phyloP scores from a whole-genome alignment of 2,329 filamentous ascomycete genomes.

The Phyllosticta citribraziliensis region DNA sequence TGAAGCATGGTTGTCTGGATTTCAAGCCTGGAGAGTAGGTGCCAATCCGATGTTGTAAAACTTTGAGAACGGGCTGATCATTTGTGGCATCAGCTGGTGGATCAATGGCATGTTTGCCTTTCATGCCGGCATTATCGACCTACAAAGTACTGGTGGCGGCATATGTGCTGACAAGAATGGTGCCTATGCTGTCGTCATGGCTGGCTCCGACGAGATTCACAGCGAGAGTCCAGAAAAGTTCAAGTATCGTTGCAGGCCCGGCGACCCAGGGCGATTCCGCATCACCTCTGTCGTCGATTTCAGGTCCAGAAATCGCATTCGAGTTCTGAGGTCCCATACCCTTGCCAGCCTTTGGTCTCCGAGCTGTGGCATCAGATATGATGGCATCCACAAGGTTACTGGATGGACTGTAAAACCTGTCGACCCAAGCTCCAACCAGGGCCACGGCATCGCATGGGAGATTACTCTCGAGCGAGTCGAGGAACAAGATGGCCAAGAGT shows the following conservation, averaged over 20 bases:
- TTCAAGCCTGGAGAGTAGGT: conserved; percentile 39
- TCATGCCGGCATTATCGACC: conserved; percentile 39
- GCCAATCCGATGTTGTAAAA: not conserved
- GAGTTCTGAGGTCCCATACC: conserved; percentile 36
- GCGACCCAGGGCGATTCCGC: conserved; percentile 35
- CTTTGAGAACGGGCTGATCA: not conserved
- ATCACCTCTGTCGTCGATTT: conserved; percentile 32
- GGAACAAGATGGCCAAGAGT: conserved; percentile 13
- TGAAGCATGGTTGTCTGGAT: conserved; percentile 31
- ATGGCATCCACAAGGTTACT: conserved; percentile 32
- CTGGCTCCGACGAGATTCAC: conserved; percentile 29
- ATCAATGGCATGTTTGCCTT: conserved; percentile 39
- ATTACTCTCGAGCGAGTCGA: conserved; percentile 28
- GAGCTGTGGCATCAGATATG: conserved; percentile 38
- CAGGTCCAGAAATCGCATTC: conserved; percentile 31
- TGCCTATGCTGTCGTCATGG: conserved; percentile 38
- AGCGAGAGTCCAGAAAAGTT: conserved; percentile 26
- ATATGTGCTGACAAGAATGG: conserved; percentile 32
- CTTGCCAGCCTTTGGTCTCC: conserved; percentile 37
- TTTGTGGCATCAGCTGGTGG: conserved; percentile 36
- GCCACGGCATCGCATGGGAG: conserved; percentile 25
- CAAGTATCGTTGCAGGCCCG: conserved; percentile 29
- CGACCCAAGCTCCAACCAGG: conserved; percentile 11
- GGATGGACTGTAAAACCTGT: conserved; percentile 32
- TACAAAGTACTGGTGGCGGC: conserved; percentile 30